phyloP scores from a whole-genome alignment of 164 flowering plant genomes.

The Piper betle region DNA sequence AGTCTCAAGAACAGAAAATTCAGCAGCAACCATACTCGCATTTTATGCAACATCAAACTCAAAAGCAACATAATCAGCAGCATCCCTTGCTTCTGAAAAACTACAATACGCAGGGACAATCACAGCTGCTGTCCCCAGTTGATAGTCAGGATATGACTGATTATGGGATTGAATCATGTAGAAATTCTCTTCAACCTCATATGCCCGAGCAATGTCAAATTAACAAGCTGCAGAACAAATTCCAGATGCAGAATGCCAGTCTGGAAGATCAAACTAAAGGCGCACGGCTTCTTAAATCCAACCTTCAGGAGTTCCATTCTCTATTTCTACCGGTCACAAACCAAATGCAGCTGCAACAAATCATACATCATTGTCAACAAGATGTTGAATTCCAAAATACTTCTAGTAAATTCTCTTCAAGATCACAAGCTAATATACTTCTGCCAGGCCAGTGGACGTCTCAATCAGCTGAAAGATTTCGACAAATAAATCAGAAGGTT shows the following conservation, averaged over 20 bases:
- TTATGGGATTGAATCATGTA: conserved; percentile 32
- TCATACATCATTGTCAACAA: conserved; percentile 35
- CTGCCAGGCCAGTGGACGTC: conserved; percentile 43
- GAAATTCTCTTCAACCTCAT: conserved; percentile 33
- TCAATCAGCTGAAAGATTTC: conserved; percentile 30
- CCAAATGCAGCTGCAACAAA: conserved; percentile 31
- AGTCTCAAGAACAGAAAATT: conserved; percentile 28
- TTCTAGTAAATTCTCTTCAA: conserved; percentile 29
- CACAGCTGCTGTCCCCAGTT: conserved; percentile 39
- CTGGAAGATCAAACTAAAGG: conserved; percentile 27
- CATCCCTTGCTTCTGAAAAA: conserved; percentile 35
- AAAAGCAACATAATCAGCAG: conserved; percentile 42
- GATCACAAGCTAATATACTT: conserved; percentile 35
- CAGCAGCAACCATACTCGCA: conserved; percentile 35
- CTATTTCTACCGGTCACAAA: conserved; percentile 34
- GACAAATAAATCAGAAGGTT: conserved; percentile 35
- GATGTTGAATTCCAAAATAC: conserved; percentile 35
- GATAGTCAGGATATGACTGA: conserved; percentile 41
- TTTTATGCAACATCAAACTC: conserved; percentile 33
- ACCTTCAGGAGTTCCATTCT: conserved; percentile 24
- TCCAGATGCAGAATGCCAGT: conserved; percentile 30
- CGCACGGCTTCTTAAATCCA: conserved; percentile 27
- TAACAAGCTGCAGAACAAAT: conserved; percentile 53
- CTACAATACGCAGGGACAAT: conserved; percentile 38
- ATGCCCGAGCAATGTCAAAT: conserved; percentile 47